A percentile compares a stretch with the other conserved stretches of the same genome.
These are phyloP conservation scores for Camellia granthamiana DNA, from an alignment of 148 eudicot genomes.

Conservation along the genomic window DNA sequence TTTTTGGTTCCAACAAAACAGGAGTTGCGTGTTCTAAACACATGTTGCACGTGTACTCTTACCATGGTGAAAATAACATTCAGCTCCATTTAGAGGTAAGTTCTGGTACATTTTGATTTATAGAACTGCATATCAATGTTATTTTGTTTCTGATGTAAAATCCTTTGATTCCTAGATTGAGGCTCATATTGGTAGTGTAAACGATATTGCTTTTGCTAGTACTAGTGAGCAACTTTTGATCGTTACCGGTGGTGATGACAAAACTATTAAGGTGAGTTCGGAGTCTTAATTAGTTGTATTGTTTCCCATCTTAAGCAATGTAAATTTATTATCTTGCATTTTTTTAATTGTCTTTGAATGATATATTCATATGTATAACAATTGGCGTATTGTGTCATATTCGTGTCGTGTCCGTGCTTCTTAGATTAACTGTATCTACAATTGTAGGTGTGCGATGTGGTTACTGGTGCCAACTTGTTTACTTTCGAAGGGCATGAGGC, in stretches of 20 bases:
- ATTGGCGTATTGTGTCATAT: no score
- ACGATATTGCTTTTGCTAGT: conserved; percentile 50
- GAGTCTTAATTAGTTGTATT: not conserved
- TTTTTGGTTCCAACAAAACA: conserved; percentile 8
- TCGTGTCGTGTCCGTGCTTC: no score
- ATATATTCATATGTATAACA: no score
- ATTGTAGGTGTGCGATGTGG: conserved; percentile 51
- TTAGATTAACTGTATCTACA: not conserved
- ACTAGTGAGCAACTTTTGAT: conserved; percentile 43
- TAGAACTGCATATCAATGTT: not conserved
- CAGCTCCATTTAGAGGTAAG: conserved; percentile 42
- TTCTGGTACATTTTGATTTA: not conserved
- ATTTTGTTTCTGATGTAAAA: not conserved
- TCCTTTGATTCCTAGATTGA: conserved; percentile 32
- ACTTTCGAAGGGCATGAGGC: conserved; percentile 54
- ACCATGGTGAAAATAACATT: conserved; percentile 32
- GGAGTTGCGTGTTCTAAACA: conserved; percentile 54
- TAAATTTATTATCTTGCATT: no score
- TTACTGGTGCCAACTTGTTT: conserved; percentile 32
- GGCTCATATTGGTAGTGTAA: conserved; percentile 54
- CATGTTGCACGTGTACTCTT: conserved; percentile 43
- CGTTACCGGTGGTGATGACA: conserved; percentile 56
- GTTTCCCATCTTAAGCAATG: not conserved
- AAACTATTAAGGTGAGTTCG: conserved; percentile 44
- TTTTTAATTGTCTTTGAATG: no score